Base-by-base conservation (phyloP, 2,329 filamentous ascomycete species). In the Aspergillus sp. region DNA sequence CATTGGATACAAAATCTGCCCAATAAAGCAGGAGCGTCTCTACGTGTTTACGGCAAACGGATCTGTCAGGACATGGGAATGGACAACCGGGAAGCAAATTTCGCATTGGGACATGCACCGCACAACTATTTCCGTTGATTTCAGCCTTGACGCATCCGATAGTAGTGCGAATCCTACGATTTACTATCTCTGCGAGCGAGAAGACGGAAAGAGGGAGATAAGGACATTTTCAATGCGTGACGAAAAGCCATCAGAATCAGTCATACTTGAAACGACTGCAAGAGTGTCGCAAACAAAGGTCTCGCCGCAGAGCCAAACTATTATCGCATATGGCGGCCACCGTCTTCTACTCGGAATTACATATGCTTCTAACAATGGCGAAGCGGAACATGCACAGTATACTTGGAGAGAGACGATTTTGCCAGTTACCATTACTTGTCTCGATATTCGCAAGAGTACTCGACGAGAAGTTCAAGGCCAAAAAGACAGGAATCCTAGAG, bases 361-460 rank as follows among this genome's bases (percentile, higher is more conserved):
- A 29, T 57, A 64, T 28, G 63, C 62, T 10, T 43, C 55, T 12
- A 57, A 58, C 35, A 59, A 66, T 27, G 62, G 60, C n/a, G 52
- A 56, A 7, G 53, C 67, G 28, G 64, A 70, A 44, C 62, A 69
- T 40, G 56, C 69, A 10, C 61, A 58, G 29, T 80, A 76, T 56
- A 64, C 67, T 5, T 82, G 79, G 78, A 70, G 73, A 48, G 76
- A 81, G 55, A 64, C 80, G 43, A 62, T 64, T 2, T 64, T 73
- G 35, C 77, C 80, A 2, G 81, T 87, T 53, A 74, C 79, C 38
- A 78, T 90, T 44, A 81, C 79, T 29, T 82, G 80, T 49, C 68
- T 88, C 40, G 84, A 93, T 58, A 62, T 86, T 44, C 76, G 79
- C 52, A 67, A 68, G 47, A 72, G 52, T 26, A 58, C 50, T 43